Percentiles rank a stretch among this genome's conserved stretches.
Evolutionary conservation across 495 filamentous ascomycete species (phyloP).

Genomic region (Penicilliopsis zonata): DNA sequence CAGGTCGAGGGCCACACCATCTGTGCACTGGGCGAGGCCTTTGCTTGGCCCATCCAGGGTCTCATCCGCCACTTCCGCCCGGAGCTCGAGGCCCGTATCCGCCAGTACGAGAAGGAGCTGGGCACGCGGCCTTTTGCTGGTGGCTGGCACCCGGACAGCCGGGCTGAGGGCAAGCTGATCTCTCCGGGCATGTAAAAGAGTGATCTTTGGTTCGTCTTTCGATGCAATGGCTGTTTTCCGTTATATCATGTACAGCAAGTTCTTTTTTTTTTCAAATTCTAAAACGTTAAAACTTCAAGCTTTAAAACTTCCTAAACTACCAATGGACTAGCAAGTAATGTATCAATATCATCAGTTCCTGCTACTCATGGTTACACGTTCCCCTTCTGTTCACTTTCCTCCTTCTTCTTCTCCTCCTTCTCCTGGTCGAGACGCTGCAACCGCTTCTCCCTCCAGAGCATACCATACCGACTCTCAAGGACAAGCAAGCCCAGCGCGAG

Average conservation of each 20-base stretch:
- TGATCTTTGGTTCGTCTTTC: too few species aligned
- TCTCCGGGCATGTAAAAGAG: conserved; percentile 63
- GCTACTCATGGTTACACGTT: background rate
- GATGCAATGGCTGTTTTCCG: too few species aligned
- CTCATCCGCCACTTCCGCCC: conserved; percentile 96
- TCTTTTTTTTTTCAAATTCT: background rate
- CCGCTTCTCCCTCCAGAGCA: conserved; percentile 29
- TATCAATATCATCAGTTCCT: background rate
- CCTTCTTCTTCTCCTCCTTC: conserved; percentile 4
- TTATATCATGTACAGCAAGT: background rate
- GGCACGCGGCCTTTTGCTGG: conserved; percentile 68
- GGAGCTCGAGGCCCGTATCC: conserved; percentile 82
- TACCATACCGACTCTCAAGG: conserved; percentile 21
- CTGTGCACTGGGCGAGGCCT: conserved; percentile 93
- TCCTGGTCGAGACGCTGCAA: conserved; percentile 6
- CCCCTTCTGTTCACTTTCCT: conserved; percentile 1
- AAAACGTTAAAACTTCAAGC: background rate
- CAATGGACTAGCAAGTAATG: background rate
- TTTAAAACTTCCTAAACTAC: background rate
- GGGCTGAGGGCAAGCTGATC: conserved; percentile 68
- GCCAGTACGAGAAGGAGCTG: conserved; percentile 53
- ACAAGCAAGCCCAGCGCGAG: conserved; percentile 19
- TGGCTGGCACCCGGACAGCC: conserved; percentile 72
- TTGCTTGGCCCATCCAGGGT: conserved; percentile 96
- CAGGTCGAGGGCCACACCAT: conserved; percentile 99